phyloP scores from a whole-genome alignment of 208 protist species.

The Wallacemonas collosoma region DNA sequence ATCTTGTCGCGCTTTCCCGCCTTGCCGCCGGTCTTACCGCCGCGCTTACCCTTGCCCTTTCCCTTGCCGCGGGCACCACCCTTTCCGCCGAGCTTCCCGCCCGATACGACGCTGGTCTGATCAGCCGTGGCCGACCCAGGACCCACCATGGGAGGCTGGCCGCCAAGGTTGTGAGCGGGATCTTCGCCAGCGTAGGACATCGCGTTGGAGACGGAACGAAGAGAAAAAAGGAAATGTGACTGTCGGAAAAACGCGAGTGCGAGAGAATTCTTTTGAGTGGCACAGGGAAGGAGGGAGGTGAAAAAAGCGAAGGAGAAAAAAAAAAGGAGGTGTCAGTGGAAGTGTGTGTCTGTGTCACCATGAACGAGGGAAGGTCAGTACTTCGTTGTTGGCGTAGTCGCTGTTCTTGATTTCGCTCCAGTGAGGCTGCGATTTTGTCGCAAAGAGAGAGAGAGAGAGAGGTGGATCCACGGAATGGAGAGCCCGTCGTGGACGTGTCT shows the following conservation, averaged over 20 bases:
- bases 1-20: conserved; percentile 83
- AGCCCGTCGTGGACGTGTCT: not conserved
- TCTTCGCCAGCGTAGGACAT: conserved; percentile 83
- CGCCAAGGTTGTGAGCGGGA: conserved; percentile 15
- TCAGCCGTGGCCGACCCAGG: conserved; percentile 79
- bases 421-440: too few species aligned
- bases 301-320: too few species aligned
- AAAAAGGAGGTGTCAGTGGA: too few species aligned
- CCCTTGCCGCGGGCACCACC: conserved; percentile 81
- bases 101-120: conserved; percentile 86
- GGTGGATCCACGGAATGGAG: too few species aligned
- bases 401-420: too few species aligned
- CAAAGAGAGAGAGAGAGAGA: too few species aligned
- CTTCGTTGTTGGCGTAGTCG: too few species aligned
- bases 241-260: not conserved
- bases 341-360: too few species aligned
- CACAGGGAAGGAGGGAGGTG: not conserved
- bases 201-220: not conserved
- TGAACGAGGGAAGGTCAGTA: too few species aligned
- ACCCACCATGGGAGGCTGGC: conserved; percentile 45
- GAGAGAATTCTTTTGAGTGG: not conserved
- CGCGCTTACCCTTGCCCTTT: conserved; percentile 84
- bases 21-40: conserved; percentile 91
- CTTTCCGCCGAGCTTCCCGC: conserved; percentile 87
- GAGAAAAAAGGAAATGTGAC: not conserved